Conservation (phyloP, 2,329 filamentous ascomycete species). For the Thermochaetoides dissita region DNA sequence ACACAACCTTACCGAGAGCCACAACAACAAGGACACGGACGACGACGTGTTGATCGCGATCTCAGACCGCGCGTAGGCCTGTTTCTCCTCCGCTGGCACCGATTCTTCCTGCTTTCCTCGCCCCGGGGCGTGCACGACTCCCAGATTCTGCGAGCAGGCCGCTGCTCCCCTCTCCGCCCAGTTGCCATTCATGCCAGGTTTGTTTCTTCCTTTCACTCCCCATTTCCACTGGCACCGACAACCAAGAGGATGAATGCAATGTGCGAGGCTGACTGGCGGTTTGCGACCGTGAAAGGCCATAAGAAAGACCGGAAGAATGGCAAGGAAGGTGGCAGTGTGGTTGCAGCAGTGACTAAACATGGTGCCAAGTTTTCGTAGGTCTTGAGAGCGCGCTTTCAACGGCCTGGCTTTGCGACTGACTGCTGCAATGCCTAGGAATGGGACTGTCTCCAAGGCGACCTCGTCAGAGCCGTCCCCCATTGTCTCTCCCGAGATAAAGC, state of each 20-base stretch:
- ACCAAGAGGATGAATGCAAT: too few relatives aligned
- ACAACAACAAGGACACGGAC: too few relatives aligned
- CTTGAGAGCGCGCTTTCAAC: slow-evolving; percentile 6
- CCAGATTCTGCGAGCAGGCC: slow-evolving; percentile 10
- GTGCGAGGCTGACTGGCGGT: too few relatives aligned
- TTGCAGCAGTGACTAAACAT: slow-evolving; percentile 39
- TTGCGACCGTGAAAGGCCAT: slow-evolving; percentile 20
- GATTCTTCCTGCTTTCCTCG: neutral
- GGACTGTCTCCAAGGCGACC: neutral
- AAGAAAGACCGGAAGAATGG: slow-evolving; percentile 43
- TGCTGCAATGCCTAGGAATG: neutral
- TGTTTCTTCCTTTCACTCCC: slow-evolving; percentile 2
- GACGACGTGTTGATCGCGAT: too few relatives aligned
- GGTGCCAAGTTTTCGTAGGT: slow-evolving; percentile 38
- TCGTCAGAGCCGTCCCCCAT: slow-evolving; percentile 26
- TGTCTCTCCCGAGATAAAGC: slow-evolving; percentile 32
- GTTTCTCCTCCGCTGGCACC: too few relatives aligned
- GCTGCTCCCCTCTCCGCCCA: slow-evolving; percentile 10
- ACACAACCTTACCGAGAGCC: too few relatives aligned
- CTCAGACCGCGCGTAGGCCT: too few relatives aligned
- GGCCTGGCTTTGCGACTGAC: neutral
- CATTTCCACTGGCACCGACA: too few relatives aligned
- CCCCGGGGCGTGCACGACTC: slow-evolving; percentile 5
- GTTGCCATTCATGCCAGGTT: slow-evolving; percentile 19
- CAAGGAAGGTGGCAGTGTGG: slow-evolving; percentile 38